Evolutionary conservation across 1,284 basidiomycete species (phyloP).

Genomic region (Naganishia liquefaciens): DNA sequence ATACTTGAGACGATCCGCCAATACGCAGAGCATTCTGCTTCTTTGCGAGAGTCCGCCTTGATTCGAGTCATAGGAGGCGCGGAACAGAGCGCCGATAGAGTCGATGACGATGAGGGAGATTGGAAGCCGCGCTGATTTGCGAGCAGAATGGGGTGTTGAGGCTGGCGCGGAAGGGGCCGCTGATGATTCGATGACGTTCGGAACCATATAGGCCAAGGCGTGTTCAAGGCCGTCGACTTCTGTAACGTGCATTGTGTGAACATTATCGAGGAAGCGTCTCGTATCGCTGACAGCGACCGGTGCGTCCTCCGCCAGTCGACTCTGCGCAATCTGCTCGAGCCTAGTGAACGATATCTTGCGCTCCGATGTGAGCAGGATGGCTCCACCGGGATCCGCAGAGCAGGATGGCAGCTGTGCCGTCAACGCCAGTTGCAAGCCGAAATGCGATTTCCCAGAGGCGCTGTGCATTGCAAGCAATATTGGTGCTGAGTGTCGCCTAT

Average conservation of each 20-base stretch:
- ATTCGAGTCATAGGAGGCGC: conserved; percentile 61
- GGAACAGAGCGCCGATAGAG: conserved; percentile 76
- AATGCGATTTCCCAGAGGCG: conserved; percentile 82
- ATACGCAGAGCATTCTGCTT: conserved; percentile 66
- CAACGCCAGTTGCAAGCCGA: conserved; percentile 75
- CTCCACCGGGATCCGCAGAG: conserved; percentile 58
- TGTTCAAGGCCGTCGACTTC: conserved; percentile 65
- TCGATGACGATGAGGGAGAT: conserved; percentile 72
- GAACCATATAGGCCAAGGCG: conserved; percentile 66
- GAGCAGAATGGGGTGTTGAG: conserved; percentile 19
- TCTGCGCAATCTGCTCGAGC: conserved; percentile 54
- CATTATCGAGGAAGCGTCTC: conserved; percentile 59
- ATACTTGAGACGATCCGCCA: conserved; percentile 67
- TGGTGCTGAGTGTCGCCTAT: not conserved
- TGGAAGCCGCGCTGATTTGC: conserved; percentile 36
- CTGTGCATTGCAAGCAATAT: conserved; percentile 54
- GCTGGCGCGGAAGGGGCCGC: too few species aligned
- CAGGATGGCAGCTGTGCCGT: conserved; percentile 66
- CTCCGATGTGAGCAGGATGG: conserved; percentile 72
- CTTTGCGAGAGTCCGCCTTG: conserved; percentile 66
- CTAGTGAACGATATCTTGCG: conserved; percentile 69
- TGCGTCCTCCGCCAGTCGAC: conserved; percentile 44
- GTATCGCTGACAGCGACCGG: not conserved
- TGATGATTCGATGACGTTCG: conserved; percentile 59
- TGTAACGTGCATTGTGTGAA: conserved; percentile 66